A percentile compares a stretch with the other conserved stretches of the same genome.
Conservation (phyloP, 306 rosid species). For the Vicia sativa region DNA sequence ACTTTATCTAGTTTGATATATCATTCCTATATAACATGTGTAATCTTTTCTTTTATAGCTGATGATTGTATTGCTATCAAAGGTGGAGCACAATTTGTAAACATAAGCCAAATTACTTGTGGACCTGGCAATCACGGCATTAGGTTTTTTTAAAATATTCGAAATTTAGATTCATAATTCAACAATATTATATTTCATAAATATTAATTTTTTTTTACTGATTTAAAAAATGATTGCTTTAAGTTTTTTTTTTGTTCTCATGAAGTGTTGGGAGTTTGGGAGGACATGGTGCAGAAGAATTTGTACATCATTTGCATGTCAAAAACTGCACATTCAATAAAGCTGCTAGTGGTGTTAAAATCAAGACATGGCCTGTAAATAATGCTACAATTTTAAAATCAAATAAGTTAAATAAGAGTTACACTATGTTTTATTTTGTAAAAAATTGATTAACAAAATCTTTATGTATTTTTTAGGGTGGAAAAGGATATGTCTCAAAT, state of each 20-base stretch:
- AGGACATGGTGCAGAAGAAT: not conserved
- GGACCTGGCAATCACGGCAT: constrained; percentile 65
- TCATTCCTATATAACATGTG: not conserved
- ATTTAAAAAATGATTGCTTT: not conserved
- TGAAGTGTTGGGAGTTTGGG: constrained; percentile 59
- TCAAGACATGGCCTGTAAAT: constrained; percentile 57
- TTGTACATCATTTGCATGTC: constrained; percentile 38
- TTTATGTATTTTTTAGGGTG: constrained; percentile 34
- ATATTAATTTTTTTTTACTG: not conserved
- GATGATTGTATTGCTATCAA: constrained; percentile 60
- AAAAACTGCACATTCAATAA: constrained; percentile 42
- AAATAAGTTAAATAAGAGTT: not conserved
- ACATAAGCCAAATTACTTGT: constrained; percentile 38
- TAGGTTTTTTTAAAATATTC: constrained; percentile 37
- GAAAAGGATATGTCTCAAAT: constrained; percentile 32
- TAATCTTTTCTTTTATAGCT: constrained; percentile 33
- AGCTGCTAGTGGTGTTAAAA: constrained; percentile 37
- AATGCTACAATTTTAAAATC: not conserved
- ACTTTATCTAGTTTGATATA: too few relatives aligned
- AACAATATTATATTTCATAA: not conserved
- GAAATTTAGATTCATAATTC: not conserved
- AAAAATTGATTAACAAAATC: not conserved
- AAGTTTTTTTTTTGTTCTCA: not conserved
- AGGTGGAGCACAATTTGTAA: constrained; percentile 29
- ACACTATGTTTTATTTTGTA: not conserved